A percentile compares a stretch with the other conserved stretches of the same genome.
Evolutionary conservation across 345 rosid genomes (phyloP).

Genomic region (Hibiscus trionum): DNA sequence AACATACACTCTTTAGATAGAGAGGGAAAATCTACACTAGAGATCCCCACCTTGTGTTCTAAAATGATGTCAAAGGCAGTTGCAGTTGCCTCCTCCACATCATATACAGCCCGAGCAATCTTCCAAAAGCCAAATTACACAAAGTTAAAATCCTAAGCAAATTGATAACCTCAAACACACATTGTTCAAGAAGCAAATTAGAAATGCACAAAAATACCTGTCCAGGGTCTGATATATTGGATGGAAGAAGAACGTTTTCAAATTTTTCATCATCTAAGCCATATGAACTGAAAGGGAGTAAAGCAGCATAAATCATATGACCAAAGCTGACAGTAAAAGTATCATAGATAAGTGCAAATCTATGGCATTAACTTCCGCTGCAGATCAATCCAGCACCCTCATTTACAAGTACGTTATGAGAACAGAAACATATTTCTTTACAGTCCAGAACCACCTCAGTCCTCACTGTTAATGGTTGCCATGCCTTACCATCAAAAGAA

Average conservation of each 20-base stretch:
- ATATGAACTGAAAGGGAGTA: conserved; percentile 52
- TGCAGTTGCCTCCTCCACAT: conserved; percentile 88
- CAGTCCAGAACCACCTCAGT: neutral
- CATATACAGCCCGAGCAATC: conserved; percentile 79
- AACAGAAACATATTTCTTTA: neutral
- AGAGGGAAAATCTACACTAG: conserved; percentile 1
- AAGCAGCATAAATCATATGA: conserved; percentile 7
- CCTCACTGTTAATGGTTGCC: neutral
- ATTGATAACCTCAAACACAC: neutral
- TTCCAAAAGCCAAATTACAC: conserved; percentile 23
- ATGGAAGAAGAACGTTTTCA: conserved; percentile 59
- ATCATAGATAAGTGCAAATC: neutral
- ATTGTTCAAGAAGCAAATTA: conserved; percentile 9
- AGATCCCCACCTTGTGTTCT: conserved; percentile 51
- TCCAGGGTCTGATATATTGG: conserved; percentile 66
- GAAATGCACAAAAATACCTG: conserved; percentile 46
- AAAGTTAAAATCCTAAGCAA: conserved; percentile 14
- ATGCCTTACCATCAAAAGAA: neutral
- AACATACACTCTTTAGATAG: neutral
- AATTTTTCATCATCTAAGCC: conserved; percentile 72
- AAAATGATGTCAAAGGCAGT: conserved; percentile 72
- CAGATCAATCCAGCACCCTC: neutral
- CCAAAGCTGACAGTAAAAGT: neutral
- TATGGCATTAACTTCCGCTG: neutral
- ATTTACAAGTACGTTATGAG: neutral